These are phyloP conservation scores for Rosa multiflora DNA, from an alignment of 306 rosid species.

Conservation along the genomic window DNA sequence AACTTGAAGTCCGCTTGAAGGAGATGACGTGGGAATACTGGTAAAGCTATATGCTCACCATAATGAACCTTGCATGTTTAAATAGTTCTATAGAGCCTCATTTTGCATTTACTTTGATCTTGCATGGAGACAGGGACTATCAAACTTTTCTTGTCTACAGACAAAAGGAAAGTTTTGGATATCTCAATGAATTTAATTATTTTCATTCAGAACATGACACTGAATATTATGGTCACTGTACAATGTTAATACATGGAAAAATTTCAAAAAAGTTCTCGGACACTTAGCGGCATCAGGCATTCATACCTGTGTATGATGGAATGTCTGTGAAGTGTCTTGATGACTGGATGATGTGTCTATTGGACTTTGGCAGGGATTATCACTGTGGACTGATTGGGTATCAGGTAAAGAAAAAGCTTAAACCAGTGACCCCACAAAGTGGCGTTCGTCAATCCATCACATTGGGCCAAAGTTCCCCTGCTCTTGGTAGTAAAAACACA, in stretches of 20 bases:
- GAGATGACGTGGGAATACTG: slow-evolving; percentile 92
- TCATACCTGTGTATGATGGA: not conserved
- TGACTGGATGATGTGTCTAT: slow-evolving; percentile 9
- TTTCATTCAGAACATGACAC: not conserved
- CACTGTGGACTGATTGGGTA: slow-evolving; percentile 75
- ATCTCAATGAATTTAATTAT: not conserved
- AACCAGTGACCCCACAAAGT: slow-evolving; percentile 23
- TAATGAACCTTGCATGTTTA: not conserved
- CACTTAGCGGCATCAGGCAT: not conserved
- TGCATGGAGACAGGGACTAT: not conserved
- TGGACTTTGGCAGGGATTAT: slow-evolving; percentile 58
- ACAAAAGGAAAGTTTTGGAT: not conserved
- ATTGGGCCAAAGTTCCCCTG: slow-evolving; percentile 19
- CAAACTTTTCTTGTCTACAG: not conserved
- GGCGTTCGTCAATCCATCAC: slow-evolving; percentile 29
- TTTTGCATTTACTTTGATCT: not conserved
- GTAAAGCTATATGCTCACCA: slow-evolving; percentile 33
- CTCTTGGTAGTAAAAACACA: slow-evolving; percentile 24
- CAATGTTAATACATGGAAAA: not conserved
- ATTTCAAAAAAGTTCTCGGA: not conserved
- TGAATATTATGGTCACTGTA: not conserved
- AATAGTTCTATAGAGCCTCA: not conserved
- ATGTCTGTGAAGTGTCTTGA: not conserved
- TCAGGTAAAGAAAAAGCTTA: slow-evolving; percentile 38
- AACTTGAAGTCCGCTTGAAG: slow-evolving; percentile 82